Evolutionary conservation across 257 asterid species (phyloP).

Genomic region (Paulownia fortunei): DNA sequence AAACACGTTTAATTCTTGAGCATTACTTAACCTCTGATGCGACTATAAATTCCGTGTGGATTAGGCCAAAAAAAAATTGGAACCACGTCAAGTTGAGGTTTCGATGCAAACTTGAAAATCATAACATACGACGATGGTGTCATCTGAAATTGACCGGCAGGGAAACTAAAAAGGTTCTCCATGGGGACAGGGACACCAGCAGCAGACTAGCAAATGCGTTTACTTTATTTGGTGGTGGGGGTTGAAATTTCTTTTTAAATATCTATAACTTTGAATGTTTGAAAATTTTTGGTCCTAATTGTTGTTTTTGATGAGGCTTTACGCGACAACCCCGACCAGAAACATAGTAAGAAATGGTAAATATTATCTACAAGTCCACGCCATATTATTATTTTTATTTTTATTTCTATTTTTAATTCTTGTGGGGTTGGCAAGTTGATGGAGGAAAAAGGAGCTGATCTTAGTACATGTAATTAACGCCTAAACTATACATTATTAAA

Average conservation of each 20-base stretch:
- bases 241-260: background rate
- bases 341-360: conserved; percentile 11
- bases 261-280: conserved; percentile 2
- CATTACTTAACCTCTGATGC: conserved; percentile 11
- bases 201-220: background rate
- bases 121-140: background rate
- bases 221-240: background rate
- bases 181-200: background rate
- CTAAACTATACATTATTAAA: too few species aligned
- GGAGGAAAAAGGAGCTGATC: too few species aligned
- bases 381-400: background rate
- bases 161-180: background rate
- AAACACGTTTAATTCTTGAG: conserved; percentile 21
- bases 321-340: conserved; percentile 20
- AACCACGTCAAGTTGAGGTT: background rate
- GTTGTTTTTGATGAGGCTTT: conserved; percentile 19
- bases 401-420: too few species aligned
- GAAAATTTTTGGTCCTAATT: conserved; percentile 21
- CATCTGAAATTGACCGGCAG: conserved; percentile 8
- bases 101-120: background rate
- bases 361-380: background rate
- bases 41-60: conserved; percentile 6
- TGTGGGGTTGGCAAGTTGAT: background rate
- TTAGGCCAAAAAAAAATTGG: background rate
- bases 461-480: too few species aligned